Percentiles rank a stretch among this genome's conserved stretches.
Conservation (phyloP, 805 yeast genomes). For the Hanseniaspora hatyaiensis region DNA sequence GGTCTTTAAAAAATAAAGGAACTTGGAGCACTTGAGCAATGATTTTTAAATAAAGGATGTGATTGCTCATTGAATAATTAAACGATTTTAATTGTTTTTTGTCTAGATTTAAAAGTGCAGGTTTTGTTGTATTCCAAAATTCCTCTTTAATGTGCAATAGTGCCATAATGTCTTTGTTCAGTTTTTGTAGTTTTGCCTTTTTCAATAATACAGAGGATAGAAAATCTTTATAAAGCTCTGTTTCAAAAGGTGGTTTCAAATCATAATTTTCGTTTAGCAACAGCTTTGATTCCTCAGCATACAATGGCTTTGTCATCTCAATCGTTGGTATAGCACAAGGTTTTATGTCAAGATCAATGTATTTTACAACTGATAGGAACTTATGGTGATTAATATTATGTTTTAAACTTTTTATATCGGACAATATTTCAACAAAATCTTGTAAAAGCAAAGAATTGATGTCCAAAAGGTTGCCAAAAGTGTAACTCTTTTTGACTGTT, state of each 20-base stretch:
- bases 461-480: background rate
- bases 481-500: background rate
- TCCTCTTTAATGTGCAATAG: too few relatives aligned
- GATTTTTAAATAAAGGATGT: slow-evolving; percentile 3
- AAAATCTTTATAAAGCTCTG: background rate
- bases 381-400: background rate
- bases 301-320: too few relatives aligned
- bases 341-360: background rate
- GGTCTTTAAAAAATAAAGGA: slow-evolving; percentile 10
- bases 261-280: background rate
- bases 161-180: background rate
- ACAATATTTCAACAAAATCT: background rate
- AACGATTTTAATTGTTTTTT: background rate
- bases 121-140: too few relatives aligned
- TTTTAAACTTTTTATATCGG: background rate
- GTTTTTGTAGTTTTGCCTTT: too few relatives aligned
- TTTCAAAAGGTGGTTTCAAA: background rate
- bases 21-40: slow-evolving; percentile 4
- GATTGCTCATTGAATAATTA: background rate
- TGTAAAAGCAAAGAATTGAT: background rate
- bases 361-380: background rate
- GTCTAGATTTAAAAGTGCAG: background rate
- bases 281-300: background rate
- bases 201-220: background rate
- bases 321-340: background rate